These are phyloP conservation scores for Rhodotorula mucilaginosa DNA, from an alignment of 1,284 basidiomycete species.

Conservation along the genomic window DNA sequence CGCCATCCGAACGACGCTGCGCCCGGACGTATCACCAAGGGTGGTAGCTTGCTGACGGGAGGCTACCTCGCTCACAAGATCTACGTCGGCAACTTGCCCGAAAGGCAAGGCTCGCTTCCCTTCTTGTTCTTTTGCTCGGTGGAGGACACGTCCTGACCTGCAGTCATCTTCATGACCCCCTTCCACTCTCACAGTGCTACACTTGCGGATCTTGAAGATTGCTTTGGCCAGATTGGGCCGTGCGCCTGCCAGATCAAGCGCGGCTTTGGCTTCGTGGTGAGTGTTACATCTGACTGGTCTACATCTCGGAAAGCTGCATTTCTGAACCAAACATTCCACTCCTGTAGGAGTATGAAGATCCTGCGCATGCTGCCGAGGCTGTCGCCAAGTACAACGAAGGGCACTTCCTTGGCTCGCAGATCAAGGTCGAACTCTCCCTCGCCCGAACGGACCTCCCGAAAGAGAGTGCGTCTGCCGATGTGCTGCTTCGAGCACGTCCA, in stretches of 20 bases:
- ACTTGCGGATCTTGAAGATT: slow-evolving; percentile 42
- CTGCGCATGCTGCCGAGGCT: slow-evolving; percentile 40
- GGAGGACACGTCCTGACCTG: not conserved
- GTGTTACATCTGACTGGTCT: not conserved
- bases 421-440: slow-evolving; percentile 44
- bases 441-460: slow-evolving; percentile 24
- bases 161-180: not conserved
- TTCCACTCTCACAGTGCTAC: slow-evolving; percentile 25
- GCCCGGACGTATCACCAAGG: slow-evolving; percentile 25
- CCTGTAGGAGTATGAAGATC: slow-evolving; percentile 40
- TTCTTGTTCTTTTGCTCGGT: not conserved
- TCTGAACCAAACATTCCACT: not conserved
- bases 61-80: slow-evolving; percentile 39
- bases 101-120: slow-evolving; percentile 12
- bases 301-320: not conserved
- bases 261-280: slow-evolving; percentile 45
- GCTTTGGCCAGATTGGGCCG: slow-evolving; percentile 44
- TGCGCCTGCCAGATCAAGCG: slow-evolving; percentile 41
- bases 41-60: slow-evolving; percentile 29
- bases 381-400: slow-evolving; percentile 45
- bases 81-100: slow-evolving; percentile 44
- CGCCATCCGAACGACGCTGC: slow-evolving; percentile 30
- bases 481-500: too few species aligned
- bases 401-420: slow-evolving; percentile 44
- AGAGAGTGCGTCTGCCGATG: not conserved